These are phyloP conservation scores for Leucocoprinus leucothites DNA, from an alignment of 768 basidiomycete genomes.

Conservation along the genomic window DNA sequence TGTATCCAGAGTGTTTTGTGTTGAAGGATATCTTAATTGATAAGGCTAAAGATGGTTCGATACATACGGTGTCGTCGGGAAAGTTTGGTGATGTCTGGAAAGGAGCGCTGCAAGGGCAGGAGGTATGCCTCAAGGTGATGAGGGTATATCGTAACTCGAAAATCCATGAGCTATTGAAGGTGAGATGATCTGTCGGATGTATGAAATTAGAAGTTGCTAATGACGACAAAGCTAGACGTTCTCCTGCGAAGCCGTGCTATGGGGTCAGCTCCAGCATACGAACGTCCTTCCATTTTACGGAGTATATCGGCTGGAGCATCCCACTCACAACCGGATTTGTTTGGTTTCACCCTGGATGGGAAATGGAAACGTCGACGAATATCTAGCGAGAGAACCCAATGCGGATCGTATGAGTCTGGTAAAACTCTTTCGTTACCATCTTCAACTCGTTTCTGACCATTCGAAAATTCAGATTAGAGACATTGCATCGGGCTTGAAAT, in stretches of 20 bases:
- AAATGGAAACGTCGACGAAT: constrained; percentile 14
- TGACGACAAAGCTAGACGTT: constrained; percentile 1
- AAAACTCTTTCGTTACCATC: not conserved
- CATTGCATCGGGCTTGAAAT: constrained; percentile 16
- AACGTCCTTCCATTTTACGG: constrained; percentile 18
- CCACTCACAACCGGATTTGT: constrained; percentile 7
- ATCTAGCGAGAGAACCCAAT: constrained; percentile 5
- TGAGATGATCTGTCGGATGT: not conserved
- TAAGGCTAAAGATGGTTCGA: not conserved
- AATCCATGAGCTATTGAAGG: constrained; percentile 16
- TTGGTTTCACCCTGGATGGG: constrained; percentile 18
- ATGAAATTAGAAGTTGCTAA: not conserved
- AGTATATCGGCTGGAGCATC: constrained; percentile 9
- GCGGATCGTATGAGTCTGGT: constrained; percentile 11
- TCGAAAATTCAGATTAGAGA: constrained; percentile 5
- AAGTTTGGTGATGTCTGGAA: constrained; percentile 18
- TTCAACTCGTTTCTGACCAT: not conserved
- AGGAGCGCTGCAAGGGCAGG: not conserved
- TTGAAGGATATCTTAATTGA: constrained; percentile 12
- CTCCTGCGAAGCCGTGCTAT: constrained; percentile 15
- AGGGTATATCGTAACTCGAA: constrained; percentile 10
- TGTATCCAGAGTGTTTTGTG: constrained; percentile 10
- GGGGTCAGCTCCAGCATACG: constrained; percentile 15
- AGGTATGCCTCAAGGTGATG: constrained; percentile 11
- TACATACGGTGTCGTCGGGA: constrained; percentile 15